Percentiles rank a stretch among this genome's conserved stretches.
Conservation (phyloP, 345 rosid species). For the Balakata baccata region DNA sequence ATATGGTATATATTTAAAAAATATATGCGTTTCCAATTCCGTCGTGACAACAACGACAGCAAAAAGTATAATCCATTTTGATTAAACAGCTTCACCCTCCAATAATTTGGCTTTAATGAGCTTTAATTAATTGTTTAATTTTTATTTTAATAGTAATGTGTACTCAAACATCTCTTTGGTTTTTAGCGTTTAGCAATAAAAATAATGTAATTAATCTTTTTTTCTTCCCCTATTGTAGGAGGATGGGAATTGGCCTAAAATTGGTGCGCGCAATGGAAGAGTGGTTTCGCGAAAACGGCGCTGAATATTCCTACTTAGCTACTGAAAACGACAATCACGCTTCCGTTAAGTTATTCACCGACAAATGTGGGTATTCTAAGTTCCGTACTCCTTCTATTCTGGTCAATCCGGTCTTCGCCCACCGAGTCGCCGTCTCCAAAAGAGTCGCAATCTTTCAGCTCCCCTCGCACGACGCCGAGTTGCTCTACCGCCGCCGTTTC, state of each 20-base stretch:
- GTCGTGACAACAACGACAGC: no score
- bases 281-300: constrained; percentile 80
- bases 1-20: no score
- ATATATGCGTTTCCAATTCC: neutral
- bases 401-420: constrained; percentile 91
- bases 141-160: no score
- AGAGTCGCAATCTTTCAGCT: constrained; percentile 50
- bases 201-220: neutral
- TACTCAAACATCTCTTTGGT: constrained; percentile 2
- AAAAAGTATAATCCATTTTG: neutral
- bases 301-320: constrained; percentile 85
- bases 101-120: constrained; percentile 9
- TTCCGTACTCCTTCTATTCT: constrained; percentile 85
- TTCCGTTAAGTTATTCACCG: constrained; percentile 81
- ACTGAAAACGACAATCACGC: constrained; percentile 89
- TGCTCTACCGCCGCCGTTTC: constrained; percentile 67
- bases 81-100: neutral
- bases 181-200: neutral
- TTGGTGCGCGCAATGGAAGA: constrained; percentile 63
- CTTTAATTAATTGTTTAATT: neutral
- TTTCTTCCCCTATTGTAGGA: constrained; percentile 35
- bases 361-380: constrained; percentile 80
- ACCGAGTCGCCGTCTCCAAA: constrained; percentile 49
- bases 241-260: constrained; percentile 86
- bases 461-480: constrained; percentile 55